A percentile compares a stretch with the other conserved stretches of the same genome.
Evolutionary conservation across 108 stramenopile genomes (phyloP).

Genomic region (Cyclostephanos invisitatus): DNA sequence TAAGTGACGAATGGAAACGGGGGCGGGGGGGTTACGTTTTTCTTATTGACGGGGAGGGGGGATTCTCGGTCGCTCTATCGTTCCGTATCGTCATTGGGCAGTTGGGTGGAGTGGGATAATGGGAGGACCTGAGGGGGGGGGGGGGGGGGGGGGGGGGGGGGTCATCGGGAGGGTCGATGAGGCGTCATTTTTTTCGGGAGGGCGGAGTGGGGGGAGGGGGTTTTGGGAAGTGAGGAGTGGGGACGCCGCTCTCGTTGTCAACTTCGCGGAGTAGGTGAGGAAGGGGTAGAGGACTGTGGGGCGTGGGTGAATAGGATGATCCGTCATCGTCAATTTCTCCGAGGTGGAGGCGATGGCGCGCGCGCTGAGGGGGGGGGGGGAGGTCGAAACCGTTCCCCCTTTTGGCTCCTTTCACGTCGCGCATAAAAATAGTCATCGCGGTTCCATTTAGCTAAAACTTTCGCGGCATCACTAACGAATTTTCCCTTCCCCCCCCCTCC

Average conservation of each 20-base stretch:
- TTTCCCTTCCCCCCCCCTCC: not conserved
- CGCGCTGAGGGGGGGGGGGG: not conserved
- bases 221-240: too few relatives aligned
- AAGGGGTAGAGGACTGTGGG: not conserved
- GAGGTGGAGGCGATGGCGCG: not conserved
- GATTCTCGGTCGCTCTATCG: not conserved
- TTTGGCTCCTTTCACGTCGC: not conserved
- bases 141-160: not conserved
- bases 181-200: too few relatives aligned
- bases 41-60: not conserved
- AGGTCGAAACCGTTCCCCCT: not conserved
- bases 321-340: not conserved
- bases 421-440: not conserved
- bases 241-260: not conserved
- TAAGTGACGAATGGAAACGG: constrained; percentile 32
- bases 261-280: not conserved
- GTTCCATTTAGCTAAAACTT: not conserved
- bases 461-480: not conserved
- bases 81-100: too few relatives aligned
- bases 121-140: not conserved
- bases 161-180: not conserved
- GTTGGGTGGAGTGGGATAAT: not conserved
- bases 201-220: not conserved
- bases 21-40: not conserved
- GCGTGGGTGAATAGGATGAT: not conserved